These are phyloP conservation scores for Wickerhamiella infanticola DNA, from an alignment of 1,139 yeast genomes.

Conservation along the genomic window DNA sequence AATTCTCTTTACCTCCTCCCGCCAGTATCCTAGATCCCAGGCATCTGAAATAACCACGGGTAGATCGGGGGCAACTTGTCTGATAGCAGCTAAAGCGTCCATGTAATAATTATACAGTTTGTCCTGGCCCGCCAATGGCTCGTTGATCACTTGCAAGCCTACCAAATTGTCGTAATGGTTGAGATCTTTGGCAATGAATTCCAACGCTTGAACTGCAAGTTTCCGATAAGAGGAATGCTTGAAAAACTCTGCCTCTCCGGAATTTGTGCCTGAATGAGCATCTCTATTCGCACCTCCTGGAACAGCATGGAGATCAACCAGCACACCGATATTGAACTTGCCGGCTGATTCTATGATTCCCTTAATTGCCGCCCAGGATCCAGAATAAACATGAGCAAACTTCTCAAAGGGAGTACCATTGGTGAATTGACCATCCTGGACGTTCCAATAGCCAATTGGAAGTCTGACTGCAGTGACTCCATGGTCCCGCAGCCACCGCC, in stretches of 20 bases:
- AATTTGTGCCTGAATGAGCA: conserved; percentile 63
- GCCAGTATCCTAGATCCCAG: conserved; percentile 83
- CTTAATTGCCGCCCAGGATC: conserved; percentile 55
- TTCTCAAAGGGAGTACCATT: conserved; percentile 46
- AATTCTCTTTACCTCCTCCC: conserved; percentile 42
- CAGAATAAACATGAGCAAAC: conserved; percentile 39
- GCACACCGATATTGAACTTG: conserved; percentile 45
- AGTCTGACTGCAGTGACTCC: conserved; percentile 67
- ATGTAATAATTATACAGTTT: conserved; percentile 41
- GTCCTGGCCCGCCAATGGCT: conserved; percentile 41
- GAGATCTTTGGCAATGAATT: conserved; percentile 50
- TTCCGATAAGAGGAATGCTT: conserved; percentile 29
- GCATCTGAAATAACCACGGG: conserved; percentile 85
- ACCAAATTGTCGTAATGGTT: conserved; percentile 46
- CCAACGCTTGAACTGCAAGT: conserved; percentile 36
- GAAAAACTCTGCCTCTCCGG: conserved; percentile 54
- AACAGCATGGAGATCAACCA: conserved; percentile 75
- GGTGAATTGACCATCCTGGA: conserved; percentile 46
- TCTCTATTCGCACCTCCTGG: conserved; percentile 88
- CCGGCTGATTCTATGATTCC: conserved; percentile 39
- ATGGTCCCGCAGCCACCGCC: conserved; percentile 54
- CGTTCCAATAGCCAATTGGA: conserved; percentile 86
- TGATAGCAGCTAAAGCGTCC: conserved; percentile 48
- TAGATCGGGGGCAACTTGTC: conserved; percentile 37
- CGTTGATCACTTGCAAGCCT: conserved; percentile 78